Conservation (phyloP, 495 filamentous ascomycete genomes). For the Aspergillus nanangensis region DNA sequence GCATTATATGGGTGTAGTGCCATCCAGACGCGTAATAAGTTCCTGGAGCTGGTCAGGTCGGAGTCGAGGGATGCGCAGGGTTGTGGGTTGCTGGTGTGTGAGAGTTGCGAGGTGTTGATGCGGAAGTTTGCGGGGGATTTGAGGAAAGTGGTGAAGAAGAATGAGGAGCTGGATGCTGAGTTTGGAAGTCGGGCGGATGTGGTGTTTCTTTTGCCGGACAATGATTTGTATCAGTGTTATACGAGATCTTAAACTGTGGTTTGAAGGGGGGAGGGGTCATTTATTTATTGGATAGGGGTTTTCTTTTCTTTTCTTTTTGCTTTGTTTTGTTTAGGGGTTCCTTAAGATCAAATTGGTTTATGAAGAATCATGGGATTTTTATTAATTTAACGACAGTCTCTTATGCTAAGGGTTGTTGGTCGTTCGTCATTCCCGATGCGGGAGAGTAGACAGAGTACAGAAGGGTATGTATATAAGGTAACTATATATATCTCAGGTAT, state of each 20-base stretch:
- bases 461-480: too few relatives aligned
- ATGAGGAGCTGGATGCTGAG: slow-evolving; percentile 13
- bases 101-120: slow-evolving; percentile 26
- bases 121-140: slow-evolving; percentile 21
- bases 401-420: too few relatives aligned
- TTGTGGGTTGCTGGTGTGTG: slow-evolving; percentile 38
- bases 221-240: slow-evolving; percentile 4
- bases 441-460: too few relatives aligned
- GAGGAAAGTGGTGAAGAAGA: slow-evolving; percentile 17
- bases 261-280: too few relatives aligned
- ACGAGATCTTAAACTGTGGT: neutral
- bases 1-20: slow-evolving; percentile 30
- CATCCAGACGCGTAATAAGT: slow-evolving; percentile 8
- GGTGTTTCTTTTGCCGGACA: slow-evolving; percentile 21
- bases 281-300: too few relatives aligned
- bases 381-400: too few relatives aligned
- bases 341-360: too few relatives aligned
- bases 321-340: too few relatives aligned
- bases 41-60: slow-evolving; percentile 8
- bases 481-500: too few relatives aligned
- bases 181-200: slow-evolving; percentile 35
- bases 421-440: too few relatives aligned
- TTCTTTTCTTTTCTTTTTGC: too few relatives aligned
- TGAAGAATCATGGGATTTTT: too few relatives aligned
- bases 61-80: slow-evolving; percentile 15